These are phyloP conservation scores for Ascochyta fabae DNA, from an alignment of 2,329 filamentous ascomycete genomes.

Conservation along the genomic window DNA sequence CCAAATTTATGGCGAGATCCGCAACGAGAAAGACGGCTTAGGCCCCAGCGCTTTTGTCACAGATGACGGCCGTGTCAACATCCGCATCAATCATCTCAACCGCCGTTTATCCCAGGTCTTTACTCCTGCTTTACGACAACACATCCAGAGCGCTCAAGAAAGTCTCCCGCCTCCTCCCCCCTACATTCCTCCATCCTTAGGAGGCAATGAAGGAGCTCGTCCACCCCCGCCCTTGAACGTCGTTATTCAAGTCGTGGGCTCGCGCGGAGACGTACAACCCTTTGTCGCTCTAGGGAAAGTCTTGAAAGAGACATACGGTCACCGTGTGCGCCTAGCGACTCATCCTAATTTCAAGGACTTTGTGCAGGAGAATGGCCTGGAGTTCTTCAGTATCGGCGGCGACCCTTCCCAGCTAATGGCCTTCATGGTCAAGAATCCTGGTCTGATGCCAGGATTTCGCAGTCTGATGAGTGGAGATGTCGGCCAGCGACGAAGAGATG, in stretches of 20 bases:
- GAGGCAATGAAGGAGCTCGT: conserved; percentile 6
- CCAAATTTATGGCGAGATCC: conserved; percentile 42
- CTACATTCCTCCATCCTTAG: conserved; percentile 17
- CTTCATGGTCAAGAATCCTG: conserved; percentile 59
- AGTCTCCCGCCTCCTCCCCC: conserved; percentile 13
- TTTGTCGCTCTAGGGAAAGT: conserved; percentile 64
- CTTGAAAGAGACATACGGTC: conserved; percentile 44
- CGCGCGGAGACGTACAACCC: conserved; percentile 63
- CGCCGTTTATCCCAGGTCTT: conserved; percentile 31
- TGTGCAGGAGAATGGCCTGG: conserved; percentile 26
- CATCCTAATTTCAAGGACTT: conserved; percentile 27
- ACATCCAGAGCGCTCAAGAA: conserved; percentile 21
- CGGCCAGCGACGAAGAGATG: background rate
- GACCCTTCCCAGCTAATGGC: conserved; percentile 53
- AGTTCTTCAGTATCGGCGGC: conserved; percentile 48
- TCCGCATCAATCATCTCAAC: conserved; percentile 33
- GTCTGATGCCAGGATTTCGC: conserved; percentile 32
- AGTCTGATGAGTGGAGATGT: conserved; percentile 3
- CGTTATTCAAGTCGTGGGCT: conserved; percentile 63
- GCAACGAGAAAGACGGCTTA: conserved; percentile 35
- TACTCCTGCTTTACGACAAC: conserved; percentile 22
- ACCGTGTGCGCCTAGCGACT: conserved; percentile 40
- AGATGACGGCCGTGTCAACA: conserved; percentile 38
- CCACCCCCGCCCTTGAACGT: conserved; percentile 53
- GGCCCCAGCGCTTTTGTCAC: conserved; percentile 55